phyloP scores from a whole-genome alignment of 352 stramenopile genomes.

The Globisporangium recalcitrans region DNA sequence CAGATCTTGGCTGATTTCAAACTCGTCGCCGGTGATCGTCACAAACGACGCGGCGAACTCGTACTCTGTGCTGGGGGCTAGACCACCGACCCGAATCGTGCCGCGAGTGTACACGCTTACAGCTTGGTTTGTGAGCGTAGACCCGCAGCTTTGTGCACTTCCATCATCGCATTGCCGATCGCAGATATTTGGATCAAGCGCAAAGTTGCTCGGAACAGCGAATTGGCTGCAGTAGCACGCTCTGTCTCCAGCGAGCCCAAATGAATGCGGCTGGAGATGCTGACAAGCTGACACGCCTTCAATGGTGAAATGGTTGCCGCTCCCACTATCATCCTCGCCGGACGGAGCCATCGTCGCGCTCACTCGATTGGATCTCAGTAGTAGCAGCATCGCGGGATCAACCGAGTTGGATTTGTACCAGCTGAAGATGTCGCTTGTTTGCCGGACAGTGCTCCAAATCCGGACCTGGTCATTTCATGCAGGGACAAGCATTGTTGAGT shows the following conservation, averaged over 20 bases:
- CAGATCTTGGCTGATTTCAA: conserved; percentile 23
- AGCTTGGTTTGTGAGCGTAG: conserved; percentile 12
- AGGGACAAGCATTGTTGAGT: background rate
- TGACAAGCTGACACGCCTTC: conserved; percentile 8
- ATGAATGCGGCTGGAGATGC: conserved; percentile 12
- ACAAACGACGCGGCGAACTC: conserved; percentile 30
- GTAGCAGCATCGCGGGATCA: conserved; percentile 21
- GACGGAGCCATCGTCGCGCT: conserved; percentile 16
- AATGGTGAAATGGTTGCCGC: conserved; percentile 39
- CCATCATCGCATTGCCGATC: conserved; percentile 20
- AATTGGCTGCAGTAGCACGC: conserved; percentile 38
- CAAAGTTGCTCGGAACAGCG: background rate
- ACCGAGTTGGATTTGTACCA: conserved; percentile 21
- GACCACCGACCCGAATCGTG: conserved; percentile 27
- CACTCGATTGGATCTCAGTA: conserved; percentile 27
- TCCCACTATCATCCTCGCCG: conserved; percentile 23
- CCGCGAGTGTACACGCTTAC: conserved; percentile 32
- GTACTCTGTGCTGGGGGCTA: conserved; percentile 30
- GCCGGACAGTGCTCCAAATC: conserved; percentile 26
- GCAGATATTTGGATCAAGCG: conserved; percentile 13
- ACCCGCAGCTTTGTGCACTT: conserved; percentile 14
- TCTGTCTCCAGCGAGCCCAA: conserved; percentile 28
- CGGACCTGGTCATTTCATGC: conserved; percentile 20
- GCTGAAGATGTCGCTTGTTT: conserved; percentile 15
- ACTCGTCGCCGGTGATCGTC: conserved; percentile 24